Base-by-base conservation (phyloP, 139 green algal species). In the Desmodesmus armatus region DNA sequence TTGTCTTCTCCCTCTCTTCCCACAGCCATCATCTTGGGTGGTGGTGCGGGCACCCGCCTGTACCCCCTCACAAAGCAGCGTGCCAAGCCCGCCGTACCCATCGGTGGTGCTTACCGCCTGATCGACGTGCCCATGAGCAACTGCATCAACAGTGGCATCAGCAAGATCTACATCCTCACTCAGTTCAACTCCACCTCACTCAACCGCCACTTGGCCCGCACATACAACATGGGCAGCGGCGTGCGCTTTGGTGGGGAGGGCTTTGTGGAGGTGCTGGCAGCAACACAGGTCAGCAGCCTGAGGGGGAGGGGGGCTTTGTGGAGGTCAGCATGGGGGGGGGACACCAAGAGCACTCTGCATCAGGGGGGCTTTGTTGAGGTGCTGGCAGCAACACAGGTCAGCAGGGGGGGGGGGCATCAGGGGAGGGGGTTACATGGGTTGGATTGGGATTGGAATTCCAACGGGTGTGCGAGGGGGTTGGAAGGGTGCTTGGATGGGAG, bases 41-140 rank as follows among this genome's bases (percentile, higher is more conserved):
- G 96, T 29, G 96, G 96, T 23, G 96, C 96, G 15, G 96, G 96
- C 55, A 94, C 94, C 21, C 94, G 96, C 72, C 91, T 99, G 39
- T 99, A 97, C 89, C 96, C 96, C 3, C 91, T 99, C 23, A 99
- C 96, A 63, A 98, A 98, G 91, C 88, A 89, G 40, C 89, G 96
- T 4, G 96, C 96, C 33, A 99, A 99, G 92, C 96, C 96, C 11
- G 97, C 97, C 5, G 97, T 99, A 74, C 98, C 98, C 49, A 99
- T 99, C 78, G 98, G 98, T 31, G 98, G 97, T 27, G 95, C 96
- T 3, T 99, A 99, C 91, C 94, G 98, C 60, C 93, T 99, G 40
- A 99, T 99, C 86, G 98, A 99, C 81, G 97, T 99, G 58, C 98
- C 98, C 40, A 99, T 99, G 96, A 95, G 83, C 92, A 99, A 99